Conservation (phyloP, 2,329 filamentous ascomycete genomes). For the Clarireedia monteithiana region DNA sequence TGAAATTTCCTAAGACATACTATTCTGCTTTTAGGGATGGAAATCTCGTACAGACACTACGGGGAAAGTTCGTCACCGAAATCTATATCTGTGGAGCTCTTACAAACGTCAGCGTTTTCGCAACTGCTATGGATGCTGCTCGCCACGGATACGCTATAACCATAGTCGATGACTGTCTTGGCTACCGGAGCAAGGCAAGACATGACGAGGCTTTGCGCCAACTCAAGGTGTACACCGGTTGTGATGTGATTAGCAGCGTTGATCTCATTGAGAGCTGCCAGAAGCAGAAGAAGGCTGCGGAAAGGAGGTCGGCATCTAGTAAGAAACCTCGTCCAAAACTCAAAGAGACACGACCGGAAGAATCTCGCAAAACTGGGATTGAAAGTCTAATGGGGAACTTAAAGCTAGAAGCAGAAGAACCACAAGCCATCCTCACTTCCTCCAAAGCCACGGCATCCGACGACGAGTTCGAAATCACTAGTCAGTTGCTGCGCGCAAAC, state of each 20-base stretch:
- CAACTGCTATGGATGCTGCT: slow-evolving; percentile 84
- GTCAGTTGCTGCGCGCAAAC: slow-evolving; percentile 13
- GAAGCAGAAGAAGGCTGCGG: slow-evolving; percentile 17
- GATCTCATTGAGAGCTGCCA: slow-evolving; percentile 21
- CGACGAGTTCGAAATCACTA: slow-evolving; percentile 8
- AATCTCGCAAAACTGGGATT: slow-evolving; percentile 13
- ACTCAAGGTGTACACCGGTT: slow-evolving; percentile 26
- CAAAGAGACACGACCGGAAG: slow-evolving; percentile 7
- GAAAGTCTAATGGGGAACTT: slow-evolving; percentile 26
- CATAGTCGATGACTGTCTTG: slow-evolving; percentile 81
- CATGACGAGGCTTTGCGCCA: slow-evolving; percentile 40
- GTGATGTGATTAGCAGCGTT: slow-evolving; percentile 25
- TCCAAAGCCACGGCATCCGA: slow-evolving; percentile 10
- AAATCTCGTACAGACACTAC: slow-evolving; percentile 64
- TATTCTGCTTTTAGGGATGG: slow-evolving; percentile 84
- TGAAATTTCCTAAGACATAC: slow-evolving; percentile 57
- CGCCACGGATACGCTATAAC: slow-evolving; percentile 83
- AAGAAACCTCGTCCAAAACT: slow-evolving; percentile 13
- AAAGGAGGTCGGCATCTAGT: slow-evolving; percentile 12
- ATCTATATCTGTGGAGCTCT: slow-evolving; percentile 83
- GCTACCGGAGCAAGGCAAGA: slow-evolving; percentile 62
- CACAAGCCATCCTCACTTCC: neutral
- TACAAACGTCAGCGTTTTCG: slow-evolving; percentile 82
- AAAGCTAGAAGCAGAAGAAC: slow-evolving; percentile 16
- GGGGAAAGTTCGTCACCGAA: slow-evolving; percentile 83